Conservation (phyloP, 352 stramenopile species). For the Globisporangium alternatum region DNA sequence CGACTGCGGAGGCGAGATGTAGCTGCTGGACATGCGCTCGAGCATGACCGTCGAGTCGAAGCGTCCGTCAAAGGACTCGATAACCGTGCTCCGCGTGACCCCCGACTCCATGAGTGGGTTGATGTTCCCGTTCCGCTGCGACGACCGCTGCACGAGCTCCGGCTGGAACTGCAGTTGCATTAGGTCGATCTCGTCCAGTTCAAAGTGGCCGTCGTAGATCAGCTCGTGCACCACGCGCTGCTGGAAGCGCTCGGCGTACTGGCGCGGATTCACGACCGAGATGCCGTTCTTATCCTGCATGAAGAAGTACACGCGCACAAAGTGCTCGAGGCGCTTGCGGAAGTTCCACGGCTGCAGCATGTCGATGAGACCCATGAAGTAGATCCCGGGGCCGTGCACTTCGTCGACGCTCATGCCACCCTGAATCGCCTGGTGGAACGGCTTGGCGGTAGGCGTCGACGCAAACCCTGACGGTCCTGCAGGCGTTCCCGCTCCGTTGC, state of each 20-base stretch:
- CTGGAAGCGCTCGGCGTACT: slow-evolving; percentile 79
- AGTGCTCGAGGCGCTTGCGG: slow-evolving; percentile 88
- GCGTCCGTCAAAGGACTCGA: slow-evolving; percentile 47
- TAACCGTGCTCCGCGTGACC: slow-evolving; percentile 43
- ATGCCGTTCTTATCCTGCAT: slow-evolving; percentile 72
- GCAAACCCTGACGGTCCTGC: not conserved
- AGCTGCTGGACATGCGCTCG: slow-evolving; percentile 20
- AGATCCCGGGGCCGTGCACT: slow-evolving; percentile 90
- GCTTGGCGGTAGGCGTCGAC: slow-evolving; percentile 32
- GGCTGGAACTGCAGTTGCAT: slow-evolving; percentile 36
- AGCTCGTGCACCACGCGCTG: slow-evolving; percentile 71
- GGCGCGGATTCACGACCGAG: slow-evolving; percentile 62
- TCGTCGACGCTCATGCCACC: slow-evolving; percentile 76
- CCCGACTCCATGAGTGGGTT: slow-evolving; percentile 40
- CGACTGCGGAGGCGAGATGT: slow-evolving; percentile 12
- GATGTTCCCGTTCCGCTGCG: slow-evolving; percentile 28
- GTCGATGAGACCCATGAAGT: slow-evolving; percentile 95
- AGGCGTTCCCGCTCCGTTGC: not conserved
- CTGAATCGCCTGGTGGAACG: slow-evolving; percentile 44
- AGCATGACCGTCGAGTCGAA: slow-evolving; percentile 22
- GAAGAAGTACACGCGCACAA: slow-evolving; percentile 67
- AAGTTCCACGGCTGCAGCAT: slow-evolving; percentile 95
- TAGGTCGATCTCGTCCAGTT: slow-evolving; percentile 32
- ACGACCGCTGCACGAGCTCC: not conserved
- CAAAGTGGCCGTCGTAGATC: slow-evolving; percentile 53